Base-by-base conservation (phyloP, 2,329 filamentous ascomycete species). In the Fusarium sarcochroum region DNA sequence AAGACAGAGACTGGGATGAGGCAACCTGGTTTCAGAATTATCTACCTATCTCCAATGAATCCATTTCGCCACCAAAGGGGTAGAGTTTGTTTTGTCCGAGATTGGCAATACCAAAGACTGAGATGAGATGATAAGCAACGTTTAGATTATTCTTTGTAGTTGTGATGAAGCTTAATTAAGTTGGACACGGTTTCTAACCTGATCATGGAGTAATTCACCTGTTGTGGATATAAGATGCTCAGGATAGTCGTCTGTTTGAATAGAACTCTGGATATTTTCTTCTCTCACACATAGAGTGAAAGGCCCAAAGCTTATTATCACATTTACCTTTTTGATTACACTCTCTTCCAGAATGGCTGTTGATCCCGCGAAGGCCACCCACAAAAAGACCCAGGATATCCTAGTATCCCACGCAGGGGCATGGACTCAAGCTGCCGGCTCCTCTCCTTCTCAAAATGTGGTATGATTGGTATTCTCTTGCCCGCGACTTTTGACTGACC, bases 11-110 rank as follows among this genome's bases (percentile, higher is more conserved):
- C 23, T 6, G 9, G 32, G 17, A 38, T 15, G 8, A 38, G 13
- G 13, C 32, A 38, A 4, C 5, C 10, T 11, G 17, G 9, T 38
- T 55, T 41, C 2, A 1, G 2, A n/a, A 5, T 23, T 8, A 14
- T 13, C 15, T 17, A 17, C 37, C 7, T 11, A 17, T 7, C 18
- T 4, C 15, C 32, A 8, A 17, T 8, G 17, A 7, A 30, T 15
- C 8, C 9, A 1, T 38, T 15, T 35, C n/a, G 14, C 54, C n/a
- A 8, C 30, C 15, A 2, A 3, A 9, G 18, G 11, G 1, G 4
- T 9, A n/a, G 18, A 54, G 23, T 38, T 58, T 58, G 38, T 32
- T 20, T 27, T 58, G 7, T 38, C 55, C 40, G 17, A 15, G 38
- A 55, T 17, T 23, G 17, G 55, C 23, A 45, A 58, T 55, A 1